A percentile compares a stretch with the other conserved stretches of the same genome.
Conservation (phyloP, 2,329 filamentous ascomycete species). For the Reticulascus tulasneorum region DNA sequence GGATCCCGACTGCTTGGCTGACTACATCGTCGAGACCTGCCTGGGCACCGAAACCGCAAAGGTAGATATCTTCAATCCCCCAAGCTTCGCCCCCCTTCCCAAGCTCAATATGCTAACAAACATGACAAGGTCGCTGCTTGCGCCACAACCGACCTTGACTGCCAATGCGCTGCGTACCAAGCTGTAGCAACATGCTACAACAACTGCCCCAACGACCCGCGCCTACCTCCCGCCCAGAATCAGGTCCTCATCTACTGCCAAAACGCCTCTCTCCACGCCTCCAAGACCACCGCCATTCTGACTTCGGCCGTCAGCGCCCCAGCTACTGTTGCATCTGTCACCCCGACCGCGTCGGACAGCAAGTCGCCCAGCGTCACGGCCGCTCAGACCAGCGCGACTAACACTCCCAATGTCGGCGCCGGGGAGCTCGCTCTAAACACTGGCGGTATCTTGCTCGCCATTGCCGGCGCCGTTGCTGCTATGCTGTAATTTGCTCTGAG, state of each 20-base stretch:
- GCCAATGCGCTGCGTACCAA: conserved; percentile 41
- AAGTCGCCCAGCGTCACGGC: conserved; percentile 16
- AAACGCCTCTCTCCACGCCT: conserved; percentile 40
- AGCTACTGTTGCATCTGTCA: conserved; percentile 15
- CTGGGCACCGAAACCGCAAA: conserved; percentile 35
- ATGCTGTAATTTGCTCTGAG: conserved; percentile 24
- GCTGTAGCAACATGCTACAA: conserved; percentile 49
- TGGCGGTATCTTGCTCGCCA: conserved; percentile 29
- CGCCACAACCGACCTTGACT: conserved; percentile 37
- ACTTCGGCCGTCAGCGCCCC: conserved; percentile 16
- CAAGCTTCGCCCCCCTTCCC: background rate
- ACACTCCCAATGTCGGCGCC: conserved; percentile 20
- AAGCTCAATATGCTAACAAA: background rate
- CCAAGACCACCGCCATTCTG: conserved; percentile 22
- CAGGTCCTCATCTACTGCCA: conserved; percentile 41
- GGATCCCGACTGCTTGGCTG: conserved; percentile 33
- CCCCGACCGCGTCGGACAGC: conserved; percentile 14
- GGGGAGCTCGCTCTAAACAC: conserved; percentile 26
- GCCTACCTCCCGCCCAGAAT: conserved; percentile 27
- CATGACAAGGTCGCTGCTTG: conserved; percentile 30
- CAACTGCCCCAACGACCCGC: conserved; percentile 50
- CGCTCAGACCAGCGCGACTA: conserved; percentile 14
- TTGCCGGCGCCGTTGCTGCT: conserved; percentile 33
- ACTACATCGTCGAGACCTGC: conserved; percentile 44
- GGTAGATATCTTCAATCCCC: conserved; percentile 16